Conservation (phyloP, 2,329 filamentous ascomycete species). For the Parastagonospora avenae region DNA sequence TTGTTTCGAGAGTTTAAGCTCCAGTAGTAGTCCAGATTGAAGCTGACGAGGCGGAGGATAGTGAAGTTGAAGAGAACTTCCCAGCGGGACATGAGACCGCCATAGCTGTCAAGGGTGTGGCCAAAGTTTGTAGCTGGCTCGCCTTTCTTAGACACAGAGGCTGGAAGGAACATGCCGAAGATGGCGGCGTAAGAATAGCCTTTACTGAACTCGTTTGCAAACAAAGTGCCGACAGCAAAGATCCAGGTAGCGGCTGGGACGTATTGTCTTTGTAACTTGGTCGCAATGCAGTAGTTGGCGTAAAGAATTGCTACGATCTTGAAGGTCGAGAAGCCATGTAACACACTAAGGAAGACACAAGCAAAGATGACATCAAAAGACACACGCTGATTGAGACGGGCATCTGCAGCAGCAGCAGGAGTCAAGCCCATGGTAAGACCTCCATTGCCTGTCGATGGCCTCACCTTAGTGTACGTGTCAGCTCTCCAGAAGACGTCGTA, state of each 20-base stretch:
- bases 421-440: constrained; percentile 50
- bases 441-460: constrained; percentile 39
- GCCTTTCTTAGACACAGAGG: constrained; percentile 49
- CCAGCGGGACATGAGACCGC: constrained; percentile 88
- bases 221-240: constrained; percentile 85
- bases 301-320: constrained; percentile 84
- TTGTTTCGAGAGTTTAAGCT: constrained; percentile 67
- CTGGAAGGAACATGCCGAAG: constrained; percentile 57
- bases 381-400: constrained; percentile 66
- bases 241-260: constrained; percentile 81
- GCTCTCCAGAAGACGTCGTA: constrained; percentile 65
- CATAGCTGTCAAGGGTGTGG: constrained; percentile 74
- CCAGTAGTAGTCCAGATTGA: constrained; percentile 98
- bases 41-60: constrained; percentile 88
- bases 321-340: constrained; percentile 84
- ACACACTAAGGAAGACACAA: constrained; percentile 72
- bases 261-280: constrained; percentile 68
- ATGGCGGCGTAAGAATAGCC: constrained; percentile 77
- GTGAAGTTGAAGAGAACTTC: constrained; percentile 98
- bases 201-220: constrained; percentile 82
- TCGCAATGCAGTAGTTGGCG: constrained; percentile 81
- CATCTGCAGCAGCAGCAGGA: constrained; percentile 58
- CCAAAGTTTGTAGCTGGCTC: constrained; percentile 64
- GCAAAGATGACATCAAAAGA: constrained; percentile 86
- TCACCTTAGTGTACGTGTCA: constrained; percentile 52